Evolutionary conservation across 2,329 filamentous ascomycete genomes (phyloP), one percentile per base, ranked within the genome.

Genomic region (Fusarium fujikuroi): DNA sequence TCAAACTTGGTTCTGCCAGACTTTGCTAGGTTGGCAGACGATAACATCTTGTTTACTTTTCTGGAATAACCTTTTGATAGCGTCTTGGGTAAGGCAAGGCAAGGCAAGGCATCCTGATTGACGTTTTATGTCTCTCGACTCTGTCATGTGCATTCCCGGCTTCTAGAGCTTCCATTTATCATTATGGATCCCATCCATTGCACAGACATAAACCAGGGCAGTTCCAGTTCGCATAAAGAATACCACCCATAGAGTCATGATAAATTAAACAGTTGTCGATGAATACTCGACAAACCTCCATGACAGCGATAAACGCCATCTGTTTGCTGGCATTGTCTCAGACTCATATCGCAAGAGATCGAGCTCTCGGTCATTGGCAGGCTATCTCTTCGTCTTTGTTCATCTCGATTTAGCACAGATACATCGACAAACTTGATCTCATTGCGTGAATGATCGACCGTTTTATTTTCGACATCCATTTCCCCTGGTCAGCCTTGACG

Each of bases 171-270:
- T 39, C 59, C 58, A 62, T 60, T 62, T 40, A 60, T 39, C 44
- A 15, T 49, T 44, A 57, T 70, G 64, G 68, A 69, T 71, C 56
- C 56, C 66, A 63, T 73, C 42, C 42, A 50, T 50, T 64, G 70
- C 75, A 71, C 72, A 75, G 73, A 72, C 75, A 75, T 70, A 70
- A 76, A 66, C 66, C 69, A 63, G 54, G 36, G 18, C 60, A 47
- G 50, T 58, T 69, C 66, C 64, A 39, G 60, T 73, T 73, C 74
- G 76, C 75, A 77, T 77, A 77, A 77, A 49, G 66, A 70, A 64
- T 63, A 69, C 65, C 44, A 70, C 61, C 47, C 32, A 36, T 58
- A 53, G 36, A 63, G 66, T 40, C 40, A 70, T 53, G 32, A 34
- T 30, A 49, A 70, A 70, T 62, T 47, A 69, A 43, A 23, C 23